A percentile compares a stretch with the other conserved stretches of the same genome.
Evolutionary conservation across 768 basidiomycete genomes (phyloP).

Genomic region (Pseudohyphozyma bogoriensis): DNA sequence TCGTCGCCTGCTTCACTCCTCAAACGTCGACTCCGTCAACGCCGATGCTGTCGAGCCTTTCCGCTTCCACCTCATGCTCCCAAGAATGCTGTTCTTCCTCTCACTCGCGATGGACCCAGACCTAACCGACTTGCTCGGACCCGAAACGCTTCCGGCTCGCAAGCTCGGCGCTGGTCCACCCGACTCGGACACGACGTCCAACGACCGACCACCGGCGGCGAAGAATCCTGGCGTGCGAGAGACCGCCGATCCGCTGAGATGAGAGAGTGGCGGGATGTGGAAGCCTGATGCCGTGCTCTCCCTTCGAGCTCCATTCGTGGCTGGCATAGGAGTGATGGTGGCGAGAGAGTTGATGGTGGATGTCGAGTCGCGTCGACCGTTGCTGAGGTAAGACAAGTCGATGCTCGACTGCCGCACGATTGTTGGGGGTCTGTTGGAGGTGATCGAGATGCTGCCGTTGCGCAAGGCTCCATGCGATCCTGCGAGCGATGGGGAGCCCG

Average conservation of each 20-base stretch:
- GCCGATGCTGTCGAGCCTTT: neutral
- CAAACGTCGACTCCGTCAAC: too few species aligned
- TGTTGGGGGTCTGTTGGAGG: neutral
- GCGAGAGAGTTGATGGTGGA: neutral
- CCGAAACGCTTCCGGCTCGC: neutral
- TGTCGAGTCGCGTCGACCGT: neutral
- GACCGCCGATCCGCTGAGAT: neutral
- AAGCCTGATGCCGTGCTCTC: neutral
- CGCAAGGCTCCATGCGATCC: neutral
- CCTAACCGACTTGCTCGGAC: neutral
- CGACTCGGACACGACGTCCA: neutral
- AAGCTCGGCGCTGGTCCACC: neutral
- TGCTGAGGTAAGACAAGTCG: neutral
- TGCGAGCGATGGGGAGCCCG: neutral
- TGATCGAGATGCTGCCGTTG: constrained; percentile 1
- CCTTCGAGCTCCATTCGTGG: neutral
- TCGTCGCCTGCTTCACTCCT: too few species aligned
- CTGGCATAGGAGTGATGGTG: neutral
- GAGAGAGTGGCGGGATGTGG: neutral
- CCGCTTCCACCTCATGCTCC: neutral
- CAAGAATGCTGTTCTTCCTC: neutral
- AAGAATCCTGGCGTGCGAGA: neutral
- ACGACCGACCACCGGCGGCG: neutral
- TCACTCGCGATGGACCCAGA: too few species aligned
- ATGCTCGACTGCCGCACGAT: neutral